Evolutionary conservation across 164 flowering plant species (phyloP).

Genomic region (Magnolia sinica): DNA sequence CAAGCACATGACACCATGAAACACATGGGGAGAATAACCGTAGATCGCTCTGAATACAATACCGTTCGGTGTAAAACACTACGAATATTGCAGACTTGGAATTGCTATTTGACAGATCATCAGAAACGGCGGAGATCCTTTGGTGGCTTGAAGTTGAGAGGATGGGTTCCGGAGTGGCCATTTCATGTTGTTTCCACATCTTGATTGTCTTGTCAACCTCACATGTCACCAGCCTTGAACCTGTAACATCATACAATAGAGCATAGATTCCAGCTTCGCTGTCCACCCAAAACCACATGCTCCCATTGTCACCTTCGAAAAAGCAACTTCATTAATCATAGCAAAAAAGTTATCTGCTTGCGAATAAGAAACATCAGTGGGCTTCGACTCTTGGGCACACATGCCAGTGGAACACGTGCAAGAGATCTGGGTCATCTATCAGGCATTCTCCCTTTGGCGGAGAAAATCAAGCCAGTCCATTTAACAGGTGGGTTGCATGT

Average conservation of each 20-base stretch:
- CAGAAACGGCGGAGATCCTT: constrained; percentile 84
- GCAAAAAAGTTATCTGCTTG: background rate
- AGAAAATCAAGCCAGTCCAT: background rate
- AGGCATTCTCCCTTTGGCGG: background rate
- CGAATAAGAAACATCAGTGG: background rate
- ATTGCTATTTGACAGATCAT: background rate
- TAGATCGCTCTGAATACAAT: too few species aligned
- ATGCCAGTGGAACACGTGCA: background rate
- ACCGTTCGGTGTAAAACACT: too few species aligned
- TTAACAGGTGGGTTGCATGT: too few species aligned
- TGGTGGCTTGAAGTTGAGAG: constrained; percentile 88
- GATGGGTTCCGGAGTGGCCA: constrained; percentile 95
- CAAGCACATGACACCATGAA: too few species aligned
- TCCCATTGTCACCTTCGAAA: constrained; percentile 86
- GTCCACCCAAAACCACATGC: constrained; percentile 99
- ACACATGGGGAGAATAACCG: too few species aligned
- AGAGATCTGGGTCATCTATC: background rate
- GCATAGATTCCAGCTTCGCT: constrained; percentile 98
- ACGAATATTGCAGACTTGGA: background rate
- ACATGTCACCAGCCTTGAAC: constrained; percentile 81
- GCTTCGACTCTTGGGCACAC: background rate
- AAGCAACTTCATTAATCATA: constrained; percentile 1
- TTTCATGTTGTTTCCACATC: constrained; percentile 97
- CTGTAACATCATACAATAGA: constrained; percentile 71
- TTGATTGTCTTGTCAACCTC: constrained; percentile 98